Evolutionary conservation across 306 rosid species (phyloP).

Genomic region (Vicia faba): DNA sequence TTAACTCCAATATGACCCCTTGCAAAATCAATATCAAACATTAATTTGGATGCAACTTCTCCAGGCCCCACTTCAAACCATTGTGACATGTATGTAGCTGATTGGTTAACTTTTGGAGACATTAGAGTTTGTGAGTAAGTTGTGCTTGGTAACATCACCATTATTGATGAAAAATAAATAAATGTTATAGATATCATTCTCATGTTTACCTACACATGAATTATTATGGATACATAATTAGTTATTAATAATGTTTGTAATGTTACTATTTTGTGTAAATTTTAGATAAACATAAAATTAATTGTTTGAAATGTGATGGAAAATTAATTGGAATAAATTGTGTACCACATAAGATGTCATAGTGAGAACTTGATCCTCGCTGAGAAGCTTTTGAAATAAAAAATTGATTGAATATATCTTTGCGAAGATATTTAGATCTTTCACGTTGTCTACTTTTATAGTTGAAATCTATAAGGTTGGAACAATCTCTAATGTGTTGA

Average conservation of each 20-base stretch:
- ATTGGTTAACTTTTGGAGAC: not conserved
- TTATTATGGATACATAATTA: not conserved
- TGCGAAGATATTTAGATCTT: not conserved
- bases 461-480: not conserved
- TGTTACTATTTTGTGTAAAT: too few relatives aligned
- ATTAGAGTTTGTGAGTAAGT: not conserved
- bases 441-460: not conserved
- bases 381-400: not conserved
- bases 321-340: too few relatives aligned
- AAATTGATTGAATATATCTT: too few relatives aligned
- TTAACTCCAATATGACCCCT: too few relatives aligned
- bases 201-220: not conserved
- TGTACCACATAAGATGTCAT: not conserved
- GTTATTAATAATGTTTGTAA: not conserved
- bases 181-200: not conserved
- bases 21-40: too few relatives aligned
- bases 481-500: too few relatives aligned
- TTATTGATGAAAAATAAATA: not conserved
- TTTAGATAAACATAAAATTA: too few relatives aligned
- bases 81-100: not conserved
- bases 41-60: not conserved
- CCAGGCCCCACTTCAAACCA: constrained; percentile 7
- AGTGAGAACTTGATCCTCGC: not conserved
- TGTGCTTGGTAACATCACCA: not conserved
- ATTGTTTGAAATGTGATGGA: not conserved